phyloP scores from a whole-genome alignment of 2,329 filamentous ascomycete genomes.

The Byssochlamys sp. region DNA sequence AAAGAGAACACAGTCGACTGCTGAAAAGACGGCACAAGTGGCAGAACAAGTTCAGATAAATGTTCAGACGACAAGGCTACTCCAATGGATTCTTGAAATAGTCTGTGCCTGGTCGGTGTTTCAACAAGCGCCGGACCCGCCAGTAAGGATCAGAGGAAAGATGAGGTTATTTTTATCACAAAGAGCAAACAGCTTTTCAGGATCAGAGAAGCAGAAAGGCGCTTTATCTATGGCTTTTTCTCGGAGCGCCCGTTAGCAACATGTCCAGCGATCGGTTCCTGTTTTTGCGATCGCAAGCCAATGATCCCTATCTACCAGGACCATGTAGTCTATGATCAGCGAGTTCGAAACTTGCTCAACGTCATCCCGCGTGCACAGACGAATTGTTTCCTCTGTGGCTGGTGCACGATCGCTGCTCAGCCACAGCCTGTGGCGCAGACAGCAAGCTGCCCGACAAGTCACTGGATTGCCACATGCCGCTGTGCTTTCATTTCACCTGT shows the following conservation, averaged over 20 bases:
- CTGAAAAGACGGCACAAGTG: not conserved
- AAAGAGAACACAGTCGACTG: not conserved
- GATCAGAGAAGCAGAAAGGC: not conserved
- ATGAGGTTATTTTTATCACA: not conserved
- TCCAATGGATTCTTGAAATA: not conserved
- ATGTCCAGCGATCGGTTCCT: not conserved
- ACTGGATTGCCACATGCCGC: not conserved
- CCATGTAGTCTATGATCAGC: not conserved
- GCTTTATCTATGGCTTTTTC: not conserved
- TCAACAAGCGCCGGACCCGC: not conserved
- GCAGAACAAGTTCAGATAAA: not conserved
- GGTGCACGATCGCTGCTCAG: not conserved
- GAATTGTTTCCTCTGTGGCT: not conserved
- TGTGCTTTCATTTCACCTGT: not conserved
- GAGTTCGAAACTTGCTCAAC: not conserved
- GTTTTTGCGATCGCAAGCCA: not conserved
- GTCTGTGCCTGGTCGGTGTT: not conserved
- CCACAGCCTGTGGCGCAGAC: not conserved
- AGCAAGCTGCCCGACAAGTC: not conserved
- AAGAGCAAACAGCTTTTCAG: not conserved
- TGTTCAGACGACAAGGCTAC: too few relatives aligned
- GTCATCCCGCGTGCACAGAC: constrained; percentile 4
- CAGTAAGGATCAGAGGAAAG: not conserved
- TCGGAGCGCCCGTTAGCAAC: not conserved
- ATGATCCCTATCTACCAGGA: not conserved